Conservation (phyloP, 352 stramenopile species). For the Pythium monospermum region DNA sequence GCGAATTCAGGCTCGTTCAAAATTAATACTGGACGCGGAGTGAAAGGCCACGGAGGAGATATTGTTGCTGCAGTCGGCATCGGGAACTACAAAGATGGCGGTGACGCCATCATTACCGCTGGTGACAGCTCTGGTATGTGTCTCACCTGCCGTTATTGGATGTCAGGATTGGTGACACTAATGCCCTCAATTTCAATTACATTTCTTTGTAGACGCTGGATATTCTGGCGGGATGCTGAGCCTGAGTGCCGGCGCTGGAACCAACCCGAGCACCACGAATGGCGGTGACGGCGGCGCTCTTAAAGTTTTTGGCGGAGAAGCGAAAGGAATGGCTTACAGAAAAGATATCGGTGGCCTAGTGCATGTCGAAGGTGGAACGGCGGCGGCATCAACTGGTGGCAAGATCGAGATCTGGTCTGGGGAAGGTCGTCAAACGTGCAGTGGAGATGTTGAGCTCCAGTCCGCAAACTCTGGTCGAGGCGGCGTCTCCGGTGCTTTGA, state of each 20-base stretch:
- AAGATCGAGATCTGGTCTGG: conserved; percentile 61
- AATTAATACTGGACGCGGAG: conserved; percentile 30
- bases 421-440: conserved; percentile 37
- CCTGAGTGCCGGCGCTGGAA: conserved; percentile 48
- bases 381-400: conserved; percentile 46
- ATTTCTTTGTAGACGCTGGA: conserved; percentile 26
- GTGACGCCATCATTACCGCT: conserved; percentile 58
- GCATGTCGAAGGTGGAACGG: conserved; percentile 52
- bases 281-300: conserved; percentile 58
- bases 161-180: too few relatives aligned
- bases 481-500: conserved; percentile 76
- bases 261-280: conserved; percentile 35
- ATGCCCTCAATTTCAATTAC: too few relatives aligned
- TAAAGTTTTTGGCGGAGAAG: conserved; percentile 50
- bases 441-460: conserved; percentile 55
- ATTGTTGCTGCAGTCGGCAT: conserved; percentile 27
- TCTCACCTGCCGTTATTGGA: neutral
- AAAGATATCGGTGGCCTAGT: conserved; percentile 51
- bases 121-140: conserved; percentile 55
- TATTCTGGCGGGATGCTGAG: conserved; percentile 40
- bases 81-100: conserved; percentile 32
- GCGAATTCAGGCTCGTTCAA: conserved; percentile 29
- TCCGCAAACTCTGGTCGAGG: conserved; percentile 67
- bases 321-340: conserved; percentile 34
- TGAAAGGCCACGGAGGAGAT: conserved; percentile 42